These are phyloP conservation scores for Melanogaster broomeanus DNA, from an alignment of 768 basidiomycete species.

Conservation along the genomic window DNA sequence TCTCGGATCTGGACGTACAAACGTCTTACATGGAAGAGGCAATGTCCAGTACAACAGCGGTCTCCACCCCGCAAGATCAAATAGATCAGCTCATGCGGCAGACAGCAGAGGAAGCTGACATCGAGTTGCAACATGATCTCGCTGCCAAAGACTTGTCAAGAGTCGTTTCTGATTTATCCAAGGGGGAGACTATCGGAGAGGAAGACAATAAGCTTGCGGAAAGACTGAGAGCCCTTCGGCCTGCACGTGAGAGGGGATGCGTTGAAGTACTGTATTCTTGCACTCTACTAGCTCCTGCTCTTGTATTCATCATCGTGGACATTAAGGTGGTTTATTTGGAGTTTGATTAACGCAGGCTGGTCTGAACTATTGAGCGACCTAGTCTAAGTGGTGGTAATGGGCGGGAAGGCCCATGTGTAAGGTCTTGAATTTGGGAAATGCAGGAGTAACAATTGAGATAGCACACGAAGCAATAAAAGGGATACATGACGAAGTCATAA, in stretches of 20 bases:
- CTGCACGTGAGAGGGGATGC: conserved; percentile 40
- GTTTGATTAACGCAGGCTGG: neutral
- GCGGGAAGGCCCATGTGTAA: too few species aligned
- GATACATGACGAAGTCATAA: conserved; percentile 13
- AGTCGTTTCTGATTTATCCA: conserved; percentile 56
- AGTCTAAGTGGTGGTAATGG: too few species aligned
- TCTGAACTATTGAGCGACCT: too few species aligned
- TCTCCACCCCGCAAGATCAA: conserved; percentile 95
- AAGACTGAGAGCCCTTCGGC: conserved; percentile 84
- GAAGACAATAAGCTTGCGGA: conserved; percentile 85
- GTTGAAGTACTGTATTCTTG: conserved; percentile 2
- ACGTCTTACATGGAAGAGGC: conserved; percentile 98
- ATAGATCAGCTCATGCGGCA: conserved; percentile 90
- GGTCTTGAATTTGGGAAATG: too few species aligned
- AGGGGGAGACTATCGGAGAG: conserved; percentile 60
- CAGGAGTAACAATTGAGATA: neutral
- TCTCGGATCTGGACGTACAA: conserved; percentile 96
- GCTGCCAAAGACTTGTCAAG: conserved; percentile 58
- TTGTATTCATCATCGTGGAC: neutral
- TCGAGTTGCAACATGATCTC: conserved; percentile 92
- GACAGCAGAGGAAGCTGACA: conserved; percentile 95
- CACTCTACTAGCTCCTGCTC: conserved; percentile 4
- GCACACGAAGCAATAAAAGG: conserved; percentile 21
- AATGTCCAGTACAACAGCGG: conserved; percentile 90
- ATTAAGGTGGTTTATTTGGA: neutral